Percentiles rank a stretch among this genome's conserved stretches.
These are phyloP conservation scores for Aquilaria sinensis DNA, from an alignment of 345 rosid species.

Conservation along the genomic window DNA sequence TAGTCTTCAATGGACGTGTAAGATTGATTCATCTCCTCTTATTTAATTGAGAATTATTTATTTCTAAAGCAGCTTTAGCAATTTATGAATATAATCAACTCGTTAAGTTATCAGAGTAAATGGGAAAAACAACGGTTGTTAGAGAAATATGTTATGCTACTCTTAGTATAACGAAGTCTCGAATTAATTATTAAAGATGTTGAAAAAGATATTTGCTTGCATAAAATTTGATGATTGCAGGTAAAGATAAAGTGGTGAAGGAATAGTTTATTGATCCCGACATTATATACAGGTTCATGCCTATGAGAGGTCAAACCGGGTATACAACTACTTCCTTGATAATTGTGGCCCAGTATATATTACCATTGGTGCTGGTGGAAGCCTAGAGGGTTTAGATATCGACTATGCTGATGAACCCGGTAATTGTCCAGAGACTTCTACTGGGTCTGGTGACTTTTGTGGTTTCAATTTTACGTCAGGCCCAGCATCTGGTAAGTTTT, in stretches of 20 bases:
- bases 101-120: too few species aligned
- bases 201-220: too few species aligned
- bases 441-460: constrained; percentile 67
- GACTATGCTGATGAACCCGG: constrained; percentile 82
- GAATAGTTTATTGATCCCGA: not conserved
- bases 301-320: constrained; percentile 89
- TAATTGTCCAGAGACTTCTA: constrained; percentile 59
- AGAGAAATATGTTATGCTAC: too few species aligned
- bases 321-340: constrained; percentile 75
- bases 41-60: too few species aligned
- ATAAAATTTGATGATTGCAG: too few species aligned
- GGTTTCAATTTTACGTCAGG: constrained; percentile 77
- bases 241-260: not conserved
- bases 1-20: constrained; percentile 84
- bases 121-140: too few species aligned
- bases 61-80: too few species aligned
- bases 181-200: too few species aligned
- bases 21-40: constrained; percentile 3
- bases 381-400: constrained; percentile 52
- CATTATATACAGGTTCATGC: constrained; percentile 63
- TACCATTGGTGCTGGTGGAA: constrained; percentile 78
- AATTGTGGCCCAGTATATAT: constrained; percentile 78
- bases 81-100: too few species aligned
- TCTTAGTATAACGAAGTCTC: too few species aligned
- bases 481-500: constrained; percentile 59